A percentile compares a stretch with the other conserved stretches of the same genome.
Evolutionary conservation across 305 asterid genomes (phyloP).

Genomic region (Fraxinus angustifolia): DNA sequence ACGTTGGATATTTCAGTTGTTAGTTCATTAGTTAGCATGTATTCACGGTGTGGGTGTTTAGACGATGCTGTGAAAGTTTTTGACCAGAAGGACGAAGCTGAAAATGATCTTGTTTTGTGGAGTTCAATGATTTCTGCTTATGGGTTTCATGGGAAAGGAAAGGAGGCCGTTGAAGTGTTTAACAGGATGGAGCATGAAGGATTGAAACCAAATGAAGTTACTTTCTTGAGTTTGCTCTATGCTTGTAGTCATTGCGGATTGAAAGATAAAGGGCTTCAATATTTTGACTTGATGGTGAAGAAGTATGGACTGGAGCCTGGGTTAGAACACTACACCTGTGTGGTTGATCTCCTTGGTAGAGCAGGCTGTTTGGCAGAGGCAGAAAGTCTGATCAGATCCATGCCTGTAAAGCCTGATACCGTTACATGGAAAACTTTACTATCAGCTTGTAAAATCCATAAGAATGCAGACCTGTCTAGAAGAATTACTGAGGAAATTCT

Average conservation of each 20-base stretch:
- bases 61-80: constrained; percentile 65
- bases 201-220: constrained; percentile 55
- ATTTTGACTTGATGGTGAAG: constrained; percentile 49
- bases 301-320: constrained; percentile 56
- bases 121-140: constrained; percentile 89
- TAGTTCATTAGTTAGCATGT: constrained; percentile 82
- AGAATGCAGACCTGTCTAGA: constrained; percentile 60
- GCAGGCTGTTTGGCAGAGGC: constrained; percentile 78
- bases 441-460: constrained; percentile 75
- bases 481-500: constrained; percentile 57
- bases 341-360: constrained; percentile 86
- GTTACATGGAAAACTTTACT: constrained; percentile 77
- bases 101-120: constrained; percentile 63
- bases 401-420: constrained; percentile 62
- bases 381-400: constrained; percentile 61
- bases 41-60: constrained; percentile 82
- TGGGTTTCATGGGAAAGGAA: constrained; percentile 85
- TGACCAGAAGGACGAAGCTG: constrained; percentile 38
- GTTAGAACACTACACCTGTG: constrained; percentile 76
- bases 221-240: constrained; percentile 79
- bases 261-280: constrained; percentile 63
- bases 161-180: constrained; percentile 59
- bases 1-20: constrained; percentile 46
- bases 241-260: constrained; percentile 90
- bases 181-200: constrained; percentile 58